These are phyloP conservation scores for Fraxinus floribunda DNA, from an alignment of 305 asterid genomes.

Conservation along the genomic window DNA sequence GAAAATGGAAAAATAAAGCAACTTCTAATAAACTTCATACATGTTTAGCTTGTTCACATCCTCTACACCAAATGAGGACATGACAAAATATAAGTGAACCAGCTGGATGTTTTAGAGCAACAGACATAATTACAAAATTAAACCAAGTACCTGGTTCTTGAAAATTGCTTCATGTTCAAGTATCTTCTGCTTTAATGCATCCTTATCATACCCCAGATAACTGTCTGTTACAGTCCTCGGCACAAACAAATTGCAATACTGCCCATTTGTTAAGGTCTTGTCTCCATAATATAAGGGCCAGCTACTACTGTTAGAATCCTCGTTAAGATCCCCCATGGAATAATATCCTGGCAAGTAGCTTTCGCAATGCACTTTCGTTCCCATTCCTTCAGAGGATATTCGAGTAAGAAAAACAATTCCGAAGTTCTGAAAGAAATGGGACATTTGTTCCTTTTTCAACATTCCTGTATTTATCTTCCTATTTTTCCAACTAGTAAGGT, in stretches of 20 bases:
- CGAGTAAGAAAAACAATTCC: constrained; percentile 5
- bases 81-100: neutral
- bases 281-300: constrained; percentile 73
- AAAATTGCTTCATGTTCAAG: constrained; percentile 88
- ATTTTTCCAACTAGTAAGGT: neutral
- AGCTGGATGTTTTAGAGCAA: neutral
- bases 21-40: neutral
- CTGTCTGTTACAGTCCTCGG: constrained; percentile 47
- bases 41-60: neutral
- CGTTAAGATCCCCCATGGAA: constrained; percentile 89
- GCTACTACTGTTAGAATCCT: constrained; percentile 79
- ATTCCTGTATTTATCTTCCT: neutral
- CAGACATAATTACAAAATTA: constrained; percentile 8
- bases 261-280: constrained; percentile 52
- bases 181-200: constrained; percentile 77
- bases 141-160: constrained; percentile 61
- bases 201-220: constrained; percentile 59
- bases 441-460: neutral
- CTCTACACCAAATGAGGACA: neutral
- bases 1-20: neutral
- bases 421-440: neutral
- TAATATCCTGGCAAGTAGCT: constrained; percentile 65
- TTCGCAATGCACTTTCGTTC: constrained; percentile 76
- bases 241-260: constrained; percentile 55
- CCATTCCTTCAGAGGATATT: constrained; percentile 66